These are phyloP conservation scores for Parasarocladium wereldwijsianum DNA, from an alignment of 2,329 filamentous ascomycete species.

Conservation along the genomic window DNA sequence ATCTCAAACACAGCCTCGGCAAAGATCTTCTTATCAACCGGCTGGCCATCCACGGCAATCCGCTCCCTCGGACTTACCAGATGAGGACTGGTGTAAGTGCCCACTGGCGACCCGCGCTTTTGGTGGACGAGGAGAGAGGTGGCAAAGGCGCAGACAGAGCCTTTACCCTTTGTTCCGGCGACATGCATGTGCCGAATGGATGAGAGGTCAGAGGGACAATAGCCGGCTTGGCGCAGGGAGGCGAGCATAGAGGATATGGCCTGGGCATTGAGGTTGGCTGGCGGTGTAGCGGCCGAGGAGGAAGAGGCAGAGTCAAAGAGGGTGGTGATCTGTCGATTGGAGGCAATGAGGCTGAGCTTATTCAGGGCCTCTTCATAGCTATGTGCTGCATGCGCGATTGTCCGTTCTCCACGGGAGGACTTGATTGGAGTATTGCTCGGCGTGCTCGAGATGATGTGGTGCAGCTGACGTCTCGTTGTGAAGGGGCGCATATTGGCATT, in stretches of 20 bases:
- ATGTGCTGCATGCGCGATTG: too few relatives aligned
- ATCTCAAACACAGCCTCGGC: conserved; percentile 69
- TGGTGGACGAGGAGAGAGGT: conserved; percentile 54
- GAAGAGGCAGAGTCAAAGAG: conserved; percentile 26
- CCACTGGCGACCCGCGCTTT: conserved; percentile 28
- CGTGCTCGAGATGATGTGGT: conserved; percentile 8
- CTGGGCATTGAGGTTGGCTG: conserved; percentile 45
- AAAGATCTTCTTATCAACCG: conserved; percentile 55
- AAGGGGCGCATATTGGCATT: not conserved
- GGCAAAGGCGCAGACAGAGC: conserved; percentile 72
- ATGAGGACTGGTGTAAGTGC: conserved; percentile 77
- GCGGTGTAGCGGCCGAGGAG: conserved; percentile 31
- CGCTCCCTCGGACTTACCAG: conserved; percentile 72
- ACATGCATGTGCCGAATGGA: conserved; percentile 55
- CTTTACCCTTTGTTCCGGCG: conserved; percentile 89
- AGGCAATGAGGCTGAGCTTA: conserved; percentile 62
- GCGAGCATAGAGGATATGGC: conserved; percentile 72
- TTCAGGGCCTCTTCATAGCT: conserved; percentile 53
- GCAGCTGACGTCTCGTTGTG: conserved; percentile 5
- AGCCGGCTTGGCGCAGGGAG: conserved; percentile 64
- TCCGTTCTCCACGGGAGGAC: too few relatives aligned
- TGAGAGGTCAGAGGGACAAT: conserved; percentile 36
- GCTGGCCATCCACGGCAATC: conserved; percentile 63
- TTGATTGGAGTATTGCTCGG: too few relatives aligned
- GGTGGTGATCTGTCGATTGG: conserved; percentile 53